Conservation (phyloP, 129 eudicot genomes). For the Flaveria brownii region DNA sequence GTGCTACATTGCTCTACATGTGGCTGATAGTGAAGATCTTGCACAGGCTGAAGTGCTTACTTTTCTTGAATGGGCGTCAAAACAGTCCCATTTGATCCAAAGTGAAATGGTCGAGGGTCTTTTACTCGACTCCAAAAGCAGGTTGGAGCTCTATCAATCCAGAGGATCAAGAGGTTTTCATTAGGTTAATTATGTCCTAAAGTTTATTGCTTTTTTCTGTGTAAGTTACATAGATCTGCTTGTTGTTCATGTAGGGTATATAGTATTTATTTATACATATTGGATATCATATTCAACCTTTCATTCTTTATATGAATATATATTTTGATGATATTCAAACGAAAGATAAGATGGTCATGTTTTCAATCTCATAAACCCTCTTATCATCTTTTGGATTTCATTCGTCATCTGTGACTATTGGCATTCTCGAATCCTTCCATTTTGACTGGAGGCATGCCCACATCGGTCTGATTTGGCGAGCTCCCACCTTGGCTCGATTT, state of each 20-base stretch:
- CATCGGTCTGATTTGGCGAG: neutral
- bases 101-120: constrained; percentile 33
- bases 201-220: neutral
- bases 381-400: neutral
- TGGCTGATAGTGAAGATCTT: constrained; percentile 42
- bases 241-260: constrained; percentile 20
- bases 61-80: constrained; percentile 53
- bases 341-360: neutral
- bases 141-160: constrained; percentile 51
- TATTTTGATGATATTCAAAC: neutral
- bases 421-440: neutral
- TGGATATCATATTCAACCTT: constrained; percentile 15
- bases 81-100: constrained; percentile 37
- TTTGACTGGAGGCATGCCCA: neutral
- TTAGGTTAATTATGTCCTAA: constrained; percentile 22
- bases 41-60: constrained; percentile 47
- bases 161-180: constrained; percentile 56
- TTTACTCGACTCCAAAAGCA: constrained; percentile 39
- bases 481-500: neutral
- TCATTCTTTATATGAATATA: neutral
- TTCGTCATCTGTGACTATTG: neutral
- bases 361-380: neutral
- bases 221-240: constrained; percentile 9
- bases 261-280: constrained; percentile 19
- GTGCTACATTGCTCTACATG: constrained; percentile 42